Evolutionary conservation across 2,329 filamentous ascomycete genomes (phyloP).

Genomic region (Alternaria sp.): DNA sequence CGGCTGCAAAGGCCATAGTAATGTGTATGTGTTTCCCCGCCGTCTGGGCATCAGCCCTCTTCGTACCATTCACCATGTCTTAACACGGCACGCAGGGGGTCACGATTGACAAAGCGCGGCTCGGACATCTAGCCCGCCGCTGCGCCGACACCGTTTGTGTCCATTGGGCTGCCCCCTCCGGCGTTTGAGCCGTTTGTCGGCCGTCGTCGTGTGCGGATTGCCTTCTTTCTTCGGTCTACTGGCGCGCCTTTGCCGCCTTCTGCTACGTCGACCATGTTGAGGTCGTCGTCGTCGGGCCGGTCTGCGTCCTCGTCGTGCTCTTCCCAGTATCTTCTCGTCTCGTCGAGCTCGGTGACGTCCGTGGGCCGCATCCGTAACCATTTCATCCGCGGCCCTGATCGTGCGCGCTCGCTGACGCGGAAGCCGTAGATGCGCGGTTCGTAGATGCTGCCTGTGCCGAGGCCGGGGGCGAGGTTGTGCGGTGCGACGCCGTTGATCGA

Average conservation of each 20-base stretch:
- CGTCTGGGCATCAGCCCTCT: neutral
- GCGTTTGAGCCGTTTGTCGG: conserved; percentile 39
- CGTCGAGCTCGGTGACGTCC: conserved; percentile 83
- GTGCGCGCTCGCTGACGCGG: conserved; percentile 86
- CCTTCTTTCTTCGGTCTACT: conserved; percentile 47
- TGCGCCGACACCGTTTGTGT: conserved; percentile 48
- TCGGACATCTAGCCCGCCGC: conserved; percentile 28
- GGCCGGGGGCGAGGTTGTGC: conserved; percentile 84
- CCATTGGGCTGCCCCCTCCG: conserved; percentile 48
- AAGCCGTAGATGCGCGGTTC: conserved; percentile 97
- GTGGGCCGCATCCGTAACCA: conserved; percentile 88
- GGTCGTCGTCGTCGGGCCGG: conserved; percentile 46
- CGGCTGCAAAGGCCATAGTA: neutral
- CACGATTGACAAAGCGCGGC: neutral
- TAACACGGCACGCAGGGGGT: neutral
- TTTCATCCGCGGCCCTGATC: conserved; percentile 92
- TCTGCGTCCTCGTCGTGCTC: conserved; percentile 49
- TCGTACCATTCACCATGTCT: neutral
- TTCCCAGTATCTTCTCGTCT: conserved; percentile 60
- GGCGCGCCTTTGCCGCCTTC: conserved; percentile 36
- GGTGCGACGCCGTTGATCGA: conserved; percentile 84
- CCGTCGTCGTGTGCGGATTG: conserved; percentile 45
- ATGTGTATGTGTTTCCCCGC: neutral
- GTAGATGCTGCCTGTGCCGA: conserved; percentile 84
- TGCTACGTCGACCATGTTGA: conserved; percentile 48